Evolutionary conservation across 1,139 yeast genomes (phyloP), one percentile per base, ranked within the genome.

Genomic region (Candida smagusa): DNA sequence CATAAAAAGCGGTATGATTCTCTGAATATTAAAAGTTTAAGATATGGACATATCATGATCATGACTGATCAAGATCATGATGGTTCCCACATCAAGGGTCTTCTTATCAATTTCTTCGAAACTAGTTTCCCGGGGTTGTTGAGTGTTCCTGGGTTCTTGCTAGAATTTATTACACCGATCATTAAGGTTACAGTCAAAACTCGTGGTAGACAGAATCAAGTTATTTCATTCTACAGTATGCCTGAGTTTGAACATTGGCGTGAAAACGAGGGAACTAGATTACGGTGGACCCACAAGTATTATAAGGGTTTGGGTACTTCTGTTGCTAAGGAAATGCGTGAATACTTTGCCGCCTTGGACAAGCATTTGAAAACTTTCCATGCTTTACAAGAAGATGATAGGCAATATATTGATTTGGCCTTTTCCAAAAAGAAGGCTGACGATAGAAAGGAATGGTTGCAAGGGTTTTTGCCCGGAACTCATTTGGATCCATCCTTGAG

Each of bases 21-120:
- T 0, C 82, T 81, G 27, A 84, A 81, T 49, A 72, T 86, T 7
- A 78, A 77, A 41, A 81, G 83, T 8, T 69, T 94, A 45, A 80
- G 99, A 57, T 94, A 94, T 57, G 98, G 99, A 22, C 96, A 89
- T 59, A 77, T 94, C 36, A 92, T 94, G 97, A 89, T 94, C 56
- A 94, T 94, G 98, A 89, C 99, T 4, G 99, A 94, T 85, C 99
- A 94, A 65, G 99, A 94, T 86, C 96, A 90, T 54, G 99, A 94
- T 74, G 99, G 99, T 42, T 86, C 96, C 13, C 99, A 94, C 68
- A 94, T 94, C 57, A 94, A 94, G 60, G 99, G 99, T 46, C 75
- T 94, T 51, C 79, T 94, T 45, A 94, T 94, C 54, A 94, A 94
- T 59, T 94, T 92, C 56, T 67, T 94, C 43, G 97, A 92, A 60